A percentile compares a stretch with the other conserved stretches of the same genome.
Evolutionary conservation across 768 basidiomycete species (phyloP).

Genomic region (Mycena belliarum): DNA sequence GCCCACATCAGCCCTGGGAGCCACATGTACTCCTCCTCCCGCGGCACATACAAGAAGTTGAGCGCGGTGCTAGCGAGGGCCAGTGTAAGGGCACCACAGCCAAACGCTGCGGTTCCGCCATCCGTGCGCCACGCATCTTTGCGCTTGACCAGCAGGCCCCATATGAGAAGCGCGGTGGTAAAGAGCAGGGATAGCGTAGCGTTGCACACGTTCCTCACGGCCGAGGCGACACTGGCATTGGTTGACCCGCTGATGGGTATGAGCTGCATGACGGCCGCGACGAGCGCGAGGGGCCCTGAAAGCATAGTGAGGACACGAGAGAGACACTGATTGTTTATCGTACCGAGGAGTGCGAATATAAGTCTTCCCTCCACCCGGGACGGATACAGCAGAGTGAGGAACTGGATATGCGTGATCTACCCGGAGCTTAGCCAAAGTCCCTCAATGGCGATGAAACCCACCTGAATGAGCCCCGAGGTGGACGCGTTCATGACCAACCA

Average conservation of each 20-base stretch:
- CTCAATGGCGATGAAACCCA: slow-evolving; percentile 33
- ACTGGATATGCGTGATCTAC: slow-evolving; percentile 96
- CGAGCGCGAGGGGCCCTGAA: slow-evolving; percentile 79
- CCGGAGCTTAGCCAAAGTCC: neutral
- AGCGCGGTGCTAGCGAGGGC: slow-evolving; percentile 82
- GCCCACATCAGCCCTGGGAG: slow-evolving; percentile 88
- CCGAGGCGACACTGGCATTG: slow-evolving; percentile 59
- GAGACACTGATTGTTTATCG: slow-evolving; percentile 10
- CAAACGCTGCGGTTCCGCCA: slow-evolving; percentile 94
- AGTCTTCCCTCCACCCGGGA: slow-evolving; percentile 85
- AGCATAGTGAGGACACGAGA: neutral
- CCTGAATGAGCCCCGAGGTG: slow-evolving; percentile 84
- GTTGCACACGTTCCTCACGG: slow-evolving; percentile 92
- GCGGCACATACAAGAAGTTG: slow-evolving; percentile 85
- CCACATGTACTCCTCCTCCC: slow-evolving; percentile 88
- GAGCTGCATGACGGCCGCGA: slow-evolving; percentile 83
- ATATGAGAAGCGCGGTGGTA: slow-evolving; percentile 84
- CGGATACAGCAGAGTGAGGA: slow-evolving; percentile 92
- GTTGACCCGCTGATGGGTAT: slow-evolving; percentile 58
- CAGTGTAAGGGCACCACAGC: slow-evolving; percentile 78
- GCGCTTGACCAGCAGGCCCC: slow-evolving; percentile 91
- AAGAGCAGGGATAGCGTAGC: slow-evolving; percentile 95
- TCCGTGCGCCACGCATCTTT: slow-evolving; percentile 94
- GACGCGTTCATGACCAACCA: slow-evolving; percentile 91
- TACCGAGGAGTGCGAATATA: slow-evolving; percentile 82